Evolutionary conservation across 306 rosid species (phyloP).

Genomic region (Inga oerstediana): DNA sequence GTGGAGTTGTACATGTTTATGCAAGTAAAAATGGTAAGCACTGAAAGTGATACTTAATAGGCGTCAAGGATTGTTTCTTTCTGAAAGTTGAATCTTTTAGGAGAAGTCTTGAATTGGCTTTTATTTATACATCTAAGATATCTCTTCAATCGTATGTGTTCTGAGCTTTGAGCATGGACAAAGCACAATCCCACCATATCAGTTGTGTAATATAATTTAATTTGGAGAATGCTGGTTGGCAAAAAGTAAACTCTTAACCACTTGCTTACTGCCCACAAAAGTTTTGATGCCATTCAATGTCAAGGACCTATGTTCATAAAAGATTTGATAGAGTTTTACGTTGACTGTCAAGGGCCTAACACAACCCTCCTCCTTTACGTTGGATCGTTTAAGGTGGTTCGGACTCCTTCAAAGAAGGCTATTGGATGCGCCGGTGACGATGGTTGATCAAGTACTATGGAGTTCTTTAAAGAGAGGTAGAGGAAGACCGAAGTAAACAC

Average conservation of each 20-base stretch:
- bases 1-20: slow-evolving; percentile 69
- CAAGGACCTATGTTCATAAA: too few species aligned
- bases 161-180: neutral
- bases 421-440: too few species aligned
- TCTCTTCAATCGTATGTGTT: neutral
- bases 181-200: neutral
- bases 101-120: neutral
- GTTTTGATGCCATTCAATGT: neutral
- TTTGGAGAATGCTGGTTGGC: neutral
- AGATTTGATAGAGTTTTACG: too few species aligned
- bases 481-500: too few species aligned
- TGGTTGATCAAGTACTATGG: too few species aligned
- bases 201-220: neutral
- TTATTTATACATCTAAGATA: neutral
- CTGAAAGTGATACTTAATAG: neutral
- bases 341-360: too few species aligned
- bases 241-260: neutral
- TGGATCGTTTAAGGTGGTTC: too few species aligned
- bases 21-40: slow-evolving; percentile 68
- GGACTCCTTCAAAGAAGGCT: too few species aligned
- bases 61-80: neutral
- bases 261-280: neutral
- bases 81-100: neutral
- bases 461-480: too few species aligned
- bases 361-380: too few species aligned